Conservation (phyloP, 2,329 filamentous ascomycete species). For the Talaromyces sp. region DNA sequence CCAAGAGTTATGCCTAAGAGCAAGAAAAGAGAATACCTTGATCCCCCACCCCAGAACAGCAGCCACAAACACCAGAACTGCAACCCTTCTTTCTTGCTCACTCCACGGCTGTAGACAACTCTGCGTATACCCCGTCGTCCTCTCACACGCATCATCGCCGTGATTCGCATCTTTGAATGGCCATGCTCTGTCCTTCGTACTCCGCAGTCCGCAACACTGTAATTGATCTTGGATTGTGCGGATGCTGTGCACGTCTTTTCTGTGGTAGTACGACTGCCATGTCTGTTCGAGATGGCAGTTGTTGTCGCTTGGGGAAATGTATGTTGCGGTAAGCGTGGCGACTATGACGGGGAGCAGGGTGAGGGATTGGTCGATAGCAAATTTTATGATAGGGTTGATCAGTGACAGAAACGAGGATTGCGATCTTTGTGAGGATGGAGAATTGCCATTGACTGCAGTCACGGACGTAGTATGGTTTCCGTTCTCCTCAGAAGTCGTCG, state of each 20-base stretch:
- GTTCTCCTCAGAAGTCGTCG: neutral
- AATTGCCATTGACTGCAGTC: neutral
- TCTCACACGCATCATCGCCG: conserved; percentile 31
- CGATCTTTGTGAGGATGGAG: neutral
- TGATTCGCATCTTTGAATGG: conserved; percentile 35
- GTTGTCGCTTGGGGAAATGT: conserved; percentile 26
- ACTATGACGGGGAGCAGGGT: conserved; percentile 28
- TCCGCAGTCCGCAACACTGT: conserved; percentile 36
- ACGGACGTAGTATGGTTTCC: conserved; percentile 5
- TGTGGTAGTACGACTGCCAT: conserved; percentile 32
- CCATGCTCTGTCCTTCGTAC: conserved; percentile 37
- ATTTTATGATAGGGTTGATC: conserved; percentile 4
- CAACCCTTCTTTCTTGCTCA: conserved; percentile 25
- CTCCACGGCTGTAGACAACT: conserved; percentile 33
- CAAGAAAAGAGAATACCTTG: conserved; percentile 20
- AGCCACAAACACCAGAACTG: conserved; percentile 30
- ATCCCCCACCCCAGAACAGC: conserved; percentile 23
- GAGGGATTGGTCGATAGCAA: conserved; percentile 21
- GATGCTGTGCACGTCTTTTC: conserved; percentile 30
- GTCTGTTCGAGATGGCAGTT: conserved; percentile 30
- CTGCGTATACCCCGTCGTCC: conserved; percentile 29
- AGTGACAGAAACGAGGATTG: neutral
- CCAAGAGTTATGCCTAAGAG: neutral
- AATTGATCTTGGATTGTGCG: conserved; percentile 33
- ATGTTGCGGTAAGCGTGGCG: conserved; percentile 30